Conservation (phyloP, 805 yeast genomes). For the Saccharomycopsis sp. region DNA sequence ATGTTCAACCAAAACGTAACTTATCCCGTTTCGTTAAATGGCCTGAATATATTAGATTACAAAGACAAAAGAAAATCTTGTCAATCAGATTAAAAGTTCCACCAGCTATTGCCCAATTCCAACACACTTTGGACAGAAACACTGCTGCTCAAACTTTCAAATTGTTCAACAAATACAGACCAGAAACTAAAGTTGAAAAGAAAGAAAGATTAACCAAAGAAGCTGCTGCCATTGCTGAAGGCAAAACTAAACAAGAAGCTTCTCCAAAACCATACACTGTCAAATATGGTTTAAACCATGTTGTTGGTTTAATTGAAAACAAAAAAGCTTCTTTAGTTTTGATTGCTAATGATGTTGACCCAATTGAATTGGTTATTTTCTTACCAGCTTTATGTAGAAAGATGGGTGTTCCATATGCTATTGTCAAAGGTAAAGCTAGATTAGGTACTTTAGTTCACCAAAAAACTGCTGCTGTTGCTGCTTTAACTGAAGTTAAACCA, state of each 20-base stretch:
- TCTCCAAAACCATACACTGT: constrained; percentile 95
- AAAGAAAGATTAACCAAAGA: constrained; percentile 98
- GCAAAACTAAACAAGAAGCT: constrained; percentile 93
- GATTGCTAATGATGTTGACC: constrained; percentile 99
- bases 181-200: constrained; percentile 96
- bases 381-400: constrained; percentile 98
- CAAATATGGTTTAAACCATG: constrained; percentile 99
- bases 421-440: constrained; percentile 97
- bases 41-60: constrained; percentile 98
- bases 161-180: constrained; percentile 98
- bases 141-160: constrained; percentile 96
- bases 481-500: constrained; percentile 87
- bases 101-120: constrained; percentile 96
- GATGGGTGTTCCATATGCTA: constrained; percentile 99
- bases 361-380: constrained; percentile 94
- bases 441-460: constrained; percentile 95
- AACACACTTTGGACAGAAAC: constrained; percentile 94
- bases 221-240: constrained; percentile 98
- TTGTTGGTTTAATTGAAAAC: constrained; percentile 93
- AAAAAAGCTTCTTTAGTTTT: constrained; percentile 96
- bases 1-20: constrained; percentile 91
- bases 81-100: constrained; percentile 97
- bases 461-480: constrained; percentile 96
- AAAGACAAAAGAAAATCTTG: constrained; percentile 97
- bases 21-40: constrained; percentile 95